Base-by-base conservation (phyloP, 257 asterid species). In the Asclepias syriaca region DNA sequence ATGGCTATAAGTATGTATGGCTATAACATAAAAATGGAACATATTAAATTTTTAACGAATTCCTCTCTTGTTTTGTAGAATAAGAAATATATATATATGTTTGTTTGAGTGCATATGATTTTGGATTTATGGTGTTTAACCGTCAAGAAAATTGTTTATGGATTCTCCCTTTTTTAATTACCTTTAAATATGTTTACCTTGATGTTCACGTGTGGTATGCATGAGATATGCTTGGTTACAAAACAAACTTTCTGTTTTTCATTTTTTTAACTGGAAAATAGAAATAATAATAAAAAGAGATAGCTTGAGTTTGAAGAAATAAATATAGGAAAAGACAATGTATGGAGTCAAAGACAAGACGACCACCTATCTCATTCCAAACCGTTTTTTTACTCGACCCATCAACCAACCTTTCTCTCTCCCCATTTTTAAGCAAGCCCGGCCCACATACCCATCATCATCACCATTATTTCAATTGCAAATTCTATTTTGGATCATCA, bases 351-450 rank as follows among this genome's bases (percentile, higher is more conserved):
- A 84, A 82, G 85, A 84, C 85, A 81, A 77, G 87, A 82, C 70
- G 83, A 77, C 75, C 76, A 79, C 79, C 84, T 75, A 74, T 87
- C 89, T 77, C 79, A 75, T 72, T 85, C 92, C 77, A 73, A 83
- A 83, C 89, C 89, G 89, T 87, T 87, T 84, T 85, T 77, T 40
- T 69, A 78, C 86, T 80, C 78, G 78, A 65, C 81, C 71, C 78
- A 74, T 83, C 81, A 77, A 67, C 85, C 77, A 81, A 78, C 87
- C 68, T 60, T 11, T 50, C 56, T 48, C 69, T 68, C 59, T 2
- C 40, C 77, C 75, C 78, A 64, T 81, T 85, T 85, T 83, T 84
- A 87, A 85, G 93, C 93, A 80, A 85, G 75, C 89, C 87, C 90
- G 75, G 87, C 88, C 90, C 93, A 85, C 90, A 80, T 49, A 77